Conservation (phyloP, 768 basidiomycete genomes). For the Trametes cingulata region DNA sequence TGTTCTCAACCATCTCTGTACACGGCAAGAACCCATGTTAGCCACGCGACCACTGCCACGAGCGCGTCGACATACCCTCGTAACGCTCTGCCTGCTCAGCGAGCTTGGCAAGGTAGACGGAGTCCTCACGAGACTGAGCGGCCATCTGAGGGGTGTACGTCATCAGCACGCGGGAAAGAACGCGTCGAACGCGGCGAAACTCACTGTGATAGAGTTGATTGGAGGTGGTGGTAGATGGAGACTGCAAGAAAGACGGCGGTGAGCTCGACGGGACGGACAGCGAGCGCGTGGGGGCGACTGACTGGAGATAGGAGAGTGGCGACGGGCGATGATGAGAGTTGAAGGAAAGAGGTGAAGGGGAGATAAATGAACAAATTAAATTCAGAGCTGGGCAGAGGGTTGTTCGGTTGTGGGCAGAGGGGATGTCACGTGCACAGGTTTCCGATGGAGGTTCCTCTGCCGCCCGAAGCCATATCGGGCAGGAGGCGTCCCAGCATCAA, state of each 20-base stretch:
- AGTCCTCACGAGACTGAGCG: constrained; percentile 87
- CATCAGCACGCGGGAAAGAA: constrained; percentile 26
- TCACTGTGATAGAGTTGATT: constrained; percentile 41
- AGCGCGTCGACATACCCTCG: constrained; percentile 62
- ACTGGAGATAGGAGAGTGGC: constrained; percentile 40
- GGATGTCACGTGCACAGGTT: constrained; percentile 33
- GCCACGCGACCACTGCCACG: constrained; percentile 13
- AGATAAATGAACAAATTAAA: constrained; percentile 59
- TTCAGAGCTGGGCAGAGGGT: constrained; percentile 76
- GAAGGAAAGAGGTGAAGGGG: constrained; percentile 42
- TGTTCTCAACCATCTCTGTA: constrained; percentile 97
- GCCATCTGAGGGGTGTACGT: constrained; percentile 53
- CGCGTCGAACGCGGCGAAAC: constrained; percentile 45
- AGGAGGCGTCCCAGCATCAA: constrained; percentile 10
- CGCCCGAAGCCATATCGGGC: constrained; percentile 18
- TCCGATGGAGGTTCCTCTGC: constrained; percentile 29
- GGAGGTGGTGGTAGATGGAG: constrained; percentile 20
- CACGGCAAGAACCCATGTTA: constrained; percentile 18
- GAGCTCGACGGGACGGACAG: constrained; percentile 39
- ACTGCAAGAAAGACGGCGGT: constrained; percentile 28
- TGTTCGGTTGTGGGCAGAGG: constrained; percentile 44
- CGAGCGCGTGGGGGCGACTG: constrained; percentile 38
- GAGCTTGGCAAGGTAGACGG: constrained; percentile 99
- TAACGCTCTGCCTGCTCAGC: constrained; percentile 99
- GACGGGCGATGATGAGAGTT: constrained; percentile 47